These are phyloP conservation scores for Myrica gale DNA, from an alignment of 306 rosid species.

Conservation along the genomic window DNA sequence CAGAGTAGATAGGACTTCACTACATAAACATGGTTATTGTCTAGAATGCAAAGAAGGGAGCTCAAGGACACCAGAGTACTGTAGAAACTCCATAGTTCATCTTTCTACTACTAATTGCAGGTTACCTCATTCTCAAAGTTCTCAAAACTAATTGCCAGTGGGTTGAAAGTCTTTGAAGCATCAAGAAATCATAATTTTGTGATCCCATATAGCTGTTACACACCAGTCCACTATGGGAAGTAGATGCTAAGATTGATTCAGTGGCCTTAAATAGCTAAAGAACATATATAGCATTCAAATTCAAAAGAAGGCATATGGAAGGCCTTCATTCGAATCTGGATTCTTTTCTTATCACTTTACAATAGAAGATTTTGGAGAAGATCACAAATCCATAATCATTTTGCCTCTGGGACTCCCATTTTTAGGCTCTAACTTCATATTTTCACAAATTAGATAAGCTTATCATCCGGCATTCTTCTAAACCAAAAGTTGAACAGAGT, in stretches of 20 bases:
- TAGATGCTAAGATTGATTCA: no score
- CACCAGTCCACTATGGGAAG: no score
- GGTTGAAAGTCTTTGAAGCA: neutral
- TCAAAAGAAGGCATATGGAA: neutral
- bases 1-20: neutral
- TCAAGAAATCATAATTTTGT: no score
- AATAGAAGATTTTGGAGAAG: neutral
- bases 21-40: neutral
- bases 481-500: neutral
- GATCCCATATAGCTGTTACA: no score
- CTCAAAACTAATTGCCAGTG: neutral
- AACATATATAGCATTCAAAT: neutral
- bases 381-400: neutral
- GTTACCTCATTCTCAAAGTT: neutral
- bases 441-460: constrained; percentile 1
- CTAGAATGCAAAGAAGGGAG: neutral
- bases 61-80: neutral
- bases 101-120: neutral
- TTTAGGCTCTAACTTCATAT: neutral
- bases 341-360: neutral
- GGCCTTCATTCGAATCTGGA: neutral
- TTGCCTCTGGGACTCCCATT: neutral
- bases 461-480: neutral
- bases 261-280: neutral
- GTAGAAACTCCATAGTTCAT: neutral